Base-by-base conservation (phyloP, 306 rosid genomes). In the Inga leiocalycina region DNA sequence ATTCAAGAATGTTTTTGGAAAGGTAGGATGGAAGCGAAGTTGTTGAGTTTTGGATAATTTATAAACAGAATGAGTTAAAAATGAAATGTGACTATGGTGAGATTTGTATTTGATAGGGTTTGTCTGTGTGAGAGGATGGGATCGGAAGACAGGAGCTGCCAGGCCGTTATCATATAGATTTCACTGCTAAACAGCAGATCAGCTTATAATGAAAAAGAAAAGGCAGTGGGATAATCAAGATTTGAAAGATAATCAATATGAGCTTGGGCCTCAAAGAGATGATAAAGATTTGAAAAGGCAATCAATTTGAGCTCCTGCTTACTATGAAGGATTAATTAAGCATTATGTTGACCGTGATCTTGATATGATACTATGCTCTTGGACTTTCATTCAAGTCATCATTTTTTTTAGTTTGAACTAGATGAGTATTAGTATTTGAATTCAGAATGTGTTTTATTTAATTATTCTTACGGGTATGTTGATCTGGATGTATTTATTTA, bases 51-150 rank as follows among this genome's bases (percentile, higher is more conserved):
- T 43, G 14, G 14, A 46, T 1, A 13, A 68, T 35, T 20, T 64
- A 57, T 43, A 20, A 52, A 35, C 37, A 61, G 12, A 61, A 74
- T 27, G 2, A 6, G 11, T 72, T 37, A 9, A 57, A 22, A 46
- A 15, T 51, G 9, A n/a, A 34, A 32, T 46, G 22, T 78, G 65
- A 74, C 71, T 20, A 2, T 71, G 2, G n/a, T 69, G 76, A 43
- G 56, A 45, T 49, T 59, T 59, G 41, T 64, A 16, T 56, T 81
- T 67, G 41, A 15, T 49, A 94, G 92, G 94, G 8, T 87, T 37
- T 37, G 46, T 91, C 46, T 92, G 98, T 67, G 83, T 89, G 64
- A 89, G 92, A 82, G 93, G 89, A 73, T 84, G 86, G 22, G 86
- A 92, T 13, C 66, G 76, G 16, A 65, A 39, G 54, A 89, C 89